Conservation (phyloP, 2,329 filamentous ascomycete genomes). For the Raffaelea albimanens region DNA sequence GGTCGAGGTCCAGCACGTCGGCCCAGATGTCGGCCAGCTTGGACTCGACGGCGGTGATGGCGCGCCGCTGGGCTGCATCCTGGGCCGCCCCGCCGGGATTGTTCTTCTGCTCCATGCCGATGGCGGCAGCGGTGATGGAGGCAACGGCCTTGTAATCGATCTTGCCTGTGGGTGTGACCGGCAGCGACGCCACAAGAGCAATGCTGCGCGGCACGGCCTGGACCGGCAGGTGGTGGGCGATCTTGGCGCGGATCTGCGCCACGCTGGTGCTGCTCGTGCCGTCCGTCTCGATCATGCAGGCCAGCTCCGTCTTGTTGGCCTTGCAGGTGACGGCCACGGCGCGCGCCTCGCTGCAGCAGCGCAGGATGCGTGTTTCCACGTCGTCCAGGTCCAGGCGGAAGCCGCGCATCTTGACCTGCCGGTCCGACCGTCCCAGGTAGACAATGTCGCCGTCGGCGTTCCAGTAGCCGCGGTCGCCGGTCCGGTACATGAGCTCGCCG, state of each 20-base stretch:
- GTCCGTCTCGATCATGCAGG: background rate
- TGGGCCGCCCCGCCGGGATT: background rate
- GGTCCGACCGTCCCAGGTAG: conserved; percentile 26
- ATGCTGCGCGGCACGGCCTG: background rate
- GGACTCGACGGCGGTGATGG: background rate
- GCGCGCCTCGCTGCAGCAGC: background rate
- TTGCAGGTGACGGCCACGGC: background rate
- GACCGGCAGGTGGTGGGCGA: background rate
- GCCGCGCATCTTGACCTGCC: conserved; percentile 20
- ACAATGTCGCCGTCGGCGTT: conserved; percentile 21
- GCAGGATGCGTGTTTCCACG: conserved; percentile 19
- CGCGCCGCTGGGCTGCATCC: background rate
- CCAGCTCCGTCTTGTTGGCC: background rate
- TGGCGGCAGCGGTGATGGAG: background rate
- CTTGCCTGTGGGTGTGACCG: background rate
- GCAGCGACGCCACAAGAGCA: background rate
- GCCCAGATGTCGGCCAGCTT: background rate
- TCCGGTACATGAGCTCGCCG: conserved; percentile 24
- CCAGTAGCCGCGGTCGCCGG: conserved; percentile 28
- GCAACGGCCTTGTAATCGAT: background rate
- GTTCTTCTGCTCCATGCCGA: background rate
- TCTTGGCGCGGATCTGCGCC: background rate
- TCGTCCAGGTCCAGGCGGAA: conserved; percentile 28
- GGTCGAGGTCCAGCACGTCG: background rate
- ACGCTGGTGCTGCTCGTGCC: background rate